Percentiles rank a stretch among this genome's conserved stretches.
Conservation (phyloP, 495 filamentous ascomycete genomes). For the Aspergillus asperescens region DNA sequence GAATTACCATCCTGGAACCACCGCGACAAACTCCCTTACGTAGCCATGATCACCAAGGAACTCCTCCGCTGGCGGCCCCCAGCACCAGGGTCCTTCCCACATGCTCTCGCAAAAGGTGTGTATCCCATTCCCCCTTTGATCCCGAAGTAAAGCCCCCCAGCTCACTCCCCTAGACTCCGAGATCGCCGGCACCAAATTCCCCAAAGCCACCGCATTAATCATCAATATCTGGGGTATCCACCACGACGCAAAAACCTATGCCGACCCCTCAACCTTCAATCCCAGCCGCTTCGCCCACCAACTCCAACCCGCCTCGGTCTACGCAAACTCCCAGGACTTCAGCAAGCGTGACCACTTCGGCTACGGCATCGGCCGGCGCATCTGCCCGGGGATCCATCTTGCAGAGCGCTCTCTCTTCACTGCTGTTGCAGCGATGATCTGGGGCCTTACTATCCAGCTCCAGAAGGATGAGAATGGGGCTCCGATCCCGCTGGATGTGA, state of each 20-base stretch:
- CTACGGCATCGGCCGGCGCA: slow-evolving; percentile 28
- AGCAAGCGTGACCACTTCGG: slow-evolving; percentile 27
- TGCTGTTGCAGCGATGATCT: slow-evolving; percentile 51
- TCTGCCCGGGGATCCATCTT: slow-evolving; percentile 30
- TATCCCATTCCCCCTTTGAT: background rate
- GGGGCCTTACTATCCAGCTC: slow-evolving; percentile 48
- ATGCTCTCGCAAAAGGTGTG: background rate
- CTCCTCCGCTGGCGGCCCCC: background rate
- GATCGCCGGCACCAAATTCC: slow-evolving; percentile 28
- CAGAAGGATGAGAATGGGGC: background rate
- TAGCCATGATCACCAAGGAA: slow-evolving; percentile 9
- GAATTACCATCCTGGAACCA: background rate
- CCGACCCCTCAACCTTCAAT: slow-evolving; percentile 48
- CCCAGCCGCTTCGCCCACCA: slow-evolving; percentile 43
- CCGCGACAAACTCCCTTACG: slow-evolving; percentile 1
- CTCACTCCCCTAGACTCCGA: slow-evolving; percentile 18
- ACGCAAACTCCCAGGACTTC: slow-evolving; percentile 22
- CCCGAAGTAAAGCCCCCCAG: background rate
- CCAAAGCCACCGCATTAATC: slow-evolving; percentile 28
- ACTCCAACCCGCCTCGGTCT: slow-evolving; percentile 17
- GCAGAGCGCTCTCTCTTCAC: slow-evolving; percentile 48
- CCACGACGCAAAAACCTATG: slow-evolving; percentile 21
- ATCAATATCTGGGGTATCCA: slow-evolving; percentile 34
- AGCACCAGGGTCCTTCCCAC: background rate
- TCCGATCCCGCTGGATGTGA: background rate